Conservation (phyloP, 2,329 filamentous ascomycete genomes). For the Graphilbum ipis-grandicollis region DNA sequence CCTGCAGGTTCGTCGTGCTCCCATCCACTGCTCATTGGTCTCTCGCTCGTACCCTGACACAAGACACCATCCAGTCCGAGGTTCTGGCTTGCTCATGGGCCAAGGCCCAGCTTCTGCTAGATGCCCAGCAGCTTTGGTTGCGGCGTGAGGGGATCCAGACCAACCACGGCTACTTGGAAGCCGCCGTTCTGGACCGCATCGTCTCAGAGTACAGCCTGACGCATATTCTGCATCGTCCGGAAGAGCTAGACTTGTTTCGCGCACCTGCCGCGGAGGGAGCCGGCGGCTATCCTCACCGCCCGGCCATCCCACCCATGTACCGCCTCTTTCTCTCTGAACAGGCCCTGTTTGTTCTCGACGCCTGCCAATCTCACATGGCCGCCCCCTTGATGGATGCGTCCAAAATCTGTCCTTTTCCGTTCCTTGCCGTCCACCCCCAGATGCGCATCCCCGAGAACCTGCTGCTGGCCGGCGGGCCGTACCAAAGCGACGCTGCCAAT, state of each 20-base stretch:
- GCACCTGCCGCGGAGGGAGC: too few relatives aligned
- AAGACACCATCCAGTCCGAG: too few relatives aligned
- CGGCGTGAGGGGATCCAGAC: not conserved
- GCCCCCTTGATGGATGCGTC: too few relatives aligned
- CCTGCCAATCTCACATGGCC: not conserved
- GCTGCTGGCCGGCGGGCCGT: constrained; percentile 10
- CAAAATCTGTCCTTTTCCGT: too few relatives aligned
- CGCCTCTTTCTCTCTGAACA: not conserved
- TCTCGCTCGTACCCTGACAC: too few relatives aligned
- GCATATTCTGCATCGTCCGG: too few relatives aligned
- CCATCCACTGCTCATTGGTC: too few relatives aligned
- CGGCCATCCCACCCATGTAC: not conserved
- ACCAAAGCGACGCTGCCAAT: constrained; percentile 1
- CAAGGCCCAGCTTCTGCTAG: constrained; percentile 6
- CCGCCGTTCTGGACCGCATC: too few relatives aligned
- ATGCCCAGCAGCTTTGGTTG: constrained; percentile 9
- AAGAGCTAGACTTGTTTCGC: too few relatives aligned
- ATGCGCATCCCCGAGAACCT: constrained; percentile 12
- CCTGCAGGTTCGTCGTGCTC: constrained; percentile 20
- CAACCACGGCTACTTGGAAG: too few relatives aligned
- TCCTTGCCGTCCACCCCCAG: constrained; percentile 11
- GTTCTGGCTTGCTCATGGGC: constrained; percentile 7
- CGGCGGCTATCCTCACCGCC: too few relatives aligned
- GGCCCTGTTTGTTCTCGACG: not conserved
- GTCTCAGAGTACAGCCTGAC: too few relatives aligned